phyloP scores from a whole-genome alignment of 2,329 filamentous ascomycete genomes.

The Sporothrix humicola region DNA sequence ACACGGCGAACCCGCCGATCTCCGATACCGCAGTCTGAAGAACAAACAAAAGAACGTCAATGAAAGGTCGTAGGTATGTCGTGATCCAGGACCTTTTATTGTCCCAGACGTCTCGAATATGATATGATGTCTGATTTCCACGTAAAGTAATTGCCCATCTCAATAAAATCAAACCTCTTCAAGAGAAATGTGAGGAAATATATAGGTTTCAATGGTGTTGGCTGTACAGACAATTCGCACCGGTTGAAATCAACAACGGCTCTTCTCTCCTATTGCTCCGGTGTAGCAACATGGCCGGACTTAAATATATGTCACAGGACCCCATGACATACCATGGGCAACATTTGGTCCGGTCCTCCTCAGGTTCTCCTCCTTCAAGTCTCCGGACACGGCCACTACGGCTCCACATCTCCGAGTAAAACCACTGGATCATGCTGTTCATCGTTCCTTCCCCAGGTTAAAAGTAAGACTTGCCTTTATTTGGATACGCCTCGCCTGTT shows the following conservation, averaged over 20 bases:
- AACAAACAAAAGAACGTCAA: background rate
- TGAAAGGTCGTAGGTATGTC: background rate
- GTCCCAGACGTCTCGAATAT: background rate
- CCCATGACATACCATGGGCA: background rate
- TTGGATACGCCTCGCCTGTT: background rate
- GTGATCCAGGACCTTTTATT: background rate
- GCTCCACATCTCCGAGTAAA: slow-evolving; percentile 1
- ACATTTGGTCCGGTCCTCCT: background rate
- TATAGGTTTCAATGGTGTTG: too few species aligned
- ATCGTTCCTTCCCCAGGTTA: background rate
- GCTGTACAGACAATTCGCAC: too few species aligned
- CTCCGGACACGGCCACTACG: slow-evolving; percentile 8
- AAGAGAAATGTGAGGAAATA: too few species aligned
- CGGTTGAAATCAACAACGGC: too few species aligned
- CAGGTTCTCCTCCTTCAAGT: background rate
- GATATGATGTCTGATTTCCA: too few species aligned
- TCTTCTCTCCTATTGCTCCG: too few species aligned
- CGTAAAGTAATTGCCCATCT: too few species aligned
- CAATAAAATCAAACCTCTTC: background rate
- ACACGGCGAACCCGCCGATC: slow-evolving; percentile 7
- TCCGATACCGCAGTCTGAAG: background rate
- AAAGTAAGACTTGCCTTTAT: background rate
- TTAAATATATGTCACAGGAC: background rate
- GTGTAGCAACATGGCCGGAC: too few species aligned
- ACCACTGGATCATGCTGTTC: background rate